Conservation (phyloP, 1,139 yeast genomes). For the Geotrichum cucujoidarum region DNA sequence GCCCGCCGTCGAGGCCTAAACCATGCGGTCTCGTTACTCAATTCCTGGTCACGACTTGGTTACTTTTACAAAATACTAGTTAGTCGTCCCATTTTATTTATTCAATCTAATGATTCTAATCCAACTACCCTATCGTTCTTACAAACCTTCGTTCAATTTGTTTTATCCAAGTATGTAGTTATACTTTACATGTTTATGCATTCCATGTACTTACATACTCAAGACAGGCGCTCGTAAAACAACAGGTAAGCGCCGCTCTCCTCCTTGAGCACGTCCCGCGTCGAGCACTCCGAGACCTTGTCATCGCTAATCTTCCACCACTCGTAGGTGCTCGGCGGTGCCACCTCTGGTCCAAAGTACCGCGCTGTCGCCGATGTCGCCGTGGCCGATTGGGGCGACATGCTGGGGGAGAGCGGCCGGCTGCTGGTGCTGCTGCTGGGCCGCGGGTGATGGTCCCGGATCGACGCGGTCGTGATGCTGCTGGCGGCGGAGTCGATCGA, state of each 20-base stretch:
- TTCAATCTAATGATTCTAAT: no score
- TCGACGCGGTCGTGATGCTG: neutral
- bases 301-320: slow-evolving; percentile 89
- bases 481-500: neutral
- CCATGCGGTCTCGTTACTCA: no score
- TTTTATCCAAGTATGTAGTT: neutral
- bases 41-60: no score
- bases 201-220: neutral
- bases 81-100: no score
- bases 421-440: slow-evolving; percentile 1
- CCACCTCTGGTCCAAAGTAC: slow-evolving; percentile 16
- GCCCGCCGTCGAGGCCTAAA: no score
- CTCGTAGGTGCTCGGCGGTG: slow-evolving; percentile 38
- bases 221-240: slow-evolving; percentile 53
- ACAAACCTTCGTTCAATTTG: no score
- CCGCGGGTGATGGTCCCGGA: neutral
- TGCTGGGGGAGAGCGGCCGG: neutral
- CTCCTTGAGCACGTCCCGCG: slow-evolving; percentile 59
- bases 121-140: neutral
- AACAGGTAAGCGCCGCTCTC: slow-evolving; percentile 75
- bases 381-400: slow-evolving; percentile 4
- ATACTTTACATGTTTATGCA: no score
- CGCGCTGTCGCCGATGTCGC: slow-evolving; percentile 1
- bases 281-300: slow-evolving; percentile 57
- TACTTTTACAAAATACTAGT: no score